These are phyloP conservation scores for Botryobasidium botryosum DNA, from an alignment of 768 basidiomycete species.

Conservation along the genomic window DNA sequence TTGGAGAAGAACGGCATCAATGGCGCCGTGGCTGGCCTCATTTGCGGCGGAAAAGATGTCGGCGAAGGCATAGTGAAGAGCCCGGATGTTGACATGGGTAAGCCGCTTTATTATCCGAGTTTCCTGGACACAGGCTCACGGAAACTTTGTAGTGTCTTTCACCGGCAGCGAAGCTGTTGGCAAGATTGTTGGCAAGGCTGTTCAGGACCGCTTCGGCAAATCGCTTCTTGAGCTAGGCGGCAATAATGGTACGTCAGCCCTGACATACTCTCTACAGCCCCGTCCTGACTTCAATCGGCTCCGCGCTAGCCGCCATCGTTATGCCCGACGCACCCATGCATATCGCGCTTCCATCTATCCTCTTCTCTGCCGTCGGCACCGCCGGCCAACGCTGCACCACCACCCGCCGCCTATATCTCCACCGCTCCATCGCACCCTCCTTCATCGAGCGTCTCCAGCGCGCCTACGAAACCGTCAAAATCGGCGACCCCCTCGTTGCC, in stretches of 20 bases:
- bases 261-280: background rate
- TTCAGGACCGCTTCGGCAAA: conserved; percentile 80
- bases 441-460: conserved; percentile 62
- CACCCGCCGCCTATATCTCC: conserved; percentile 79
- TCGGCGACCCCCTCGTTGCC: conserved; percentile 71
- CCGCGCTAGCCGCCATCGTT: conserved; percentile 57
- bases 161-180: conserved; percentile 88
- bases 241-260: conserved; percentile 63
- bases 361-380: conserved; percentile 87
- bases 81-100: conserved; percentile 62
- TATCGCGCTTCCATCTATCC: conserved; percentile 77
- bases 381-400: conserved; percentile 63
- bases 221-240: conserved; percentile 83
- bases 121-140: background rate
- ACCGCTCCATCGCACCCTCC: conserved; percentile 54
- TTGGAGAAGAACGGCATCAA: conserved; percentile 70
- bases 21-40: conserved; percentile 66
- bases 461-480: conserved; percentile 51
- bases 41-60: conserved; percentile 66
- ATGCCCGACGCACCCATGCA: conserved; percentile 87
- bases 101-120: conserved; percentile 10
- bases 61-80: conserved; percentile 69
- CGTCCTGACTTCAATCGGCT: background rate
- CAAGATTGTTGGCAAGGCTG: conserved; percentile 68
- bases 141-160: conserved; percentile 53